A percentile compares a stretch with the other conserved stretches of the same genome.
Conservation (phyloP, 257 asterid species). For the Solanum rostratum region DNA sequence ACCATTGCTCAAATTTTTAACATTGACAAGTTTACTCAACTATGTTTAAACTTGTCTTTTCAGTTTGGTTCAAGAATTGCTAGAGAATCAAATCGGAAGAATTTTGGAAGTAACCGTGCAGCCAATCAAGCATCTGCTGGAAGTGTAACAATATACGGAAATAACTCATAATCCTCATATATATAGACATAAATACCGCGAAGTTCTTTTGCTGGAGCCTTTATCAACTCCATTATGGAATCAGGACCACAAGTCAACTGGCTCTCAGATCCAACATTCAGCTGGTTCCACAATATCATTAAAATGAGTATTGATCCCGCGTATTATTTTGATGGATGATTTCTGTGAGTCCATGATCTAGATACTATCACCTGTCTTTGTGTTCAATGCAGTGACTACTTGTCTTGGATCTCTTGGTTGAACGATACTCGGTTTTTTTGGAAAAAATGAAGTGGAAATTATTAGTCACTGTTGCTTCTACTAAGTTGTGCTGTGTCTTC, state of each 20-base stretch:
- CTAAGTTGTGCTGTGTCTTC: not conserved
- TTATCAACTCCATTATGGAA: not conserved
- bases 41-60: not conserved
- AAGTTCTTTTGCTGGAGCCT: not conserved
- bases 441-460: not conserved
- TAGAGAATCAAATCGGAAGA: slow-evolving; percentile 79
- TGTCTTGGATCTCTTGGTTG: not conserved
- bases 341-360: not conserved
- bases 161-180: not conserved
- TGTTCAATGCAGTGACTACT: not conserved
- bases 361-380: not conserved
- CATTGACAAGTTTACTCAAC: not conserved
- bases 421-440: not conserved
- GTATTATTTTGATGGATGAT: not conserved
- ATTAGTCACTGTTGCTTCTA: not conserved
- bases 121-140: slow-evolving; percentile 97
- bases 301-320: not conserved
- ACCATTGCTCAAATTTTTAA: not conserved
- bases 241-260: not conserved
- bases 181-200: not conserved
- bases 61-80: slow-evolving; percentile 95
- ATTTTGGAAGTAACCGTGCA: slow-evolving; percentile 90
- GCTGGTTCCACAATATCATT: not conserved
- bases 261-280: not conserved
- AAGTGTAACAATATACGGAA: slow-evolving; percentile 44